phyloP scores from a whole-genome alignment of 2,329 filamentous ascomycete genomes.

The Dendryphion nanum region DNA sequence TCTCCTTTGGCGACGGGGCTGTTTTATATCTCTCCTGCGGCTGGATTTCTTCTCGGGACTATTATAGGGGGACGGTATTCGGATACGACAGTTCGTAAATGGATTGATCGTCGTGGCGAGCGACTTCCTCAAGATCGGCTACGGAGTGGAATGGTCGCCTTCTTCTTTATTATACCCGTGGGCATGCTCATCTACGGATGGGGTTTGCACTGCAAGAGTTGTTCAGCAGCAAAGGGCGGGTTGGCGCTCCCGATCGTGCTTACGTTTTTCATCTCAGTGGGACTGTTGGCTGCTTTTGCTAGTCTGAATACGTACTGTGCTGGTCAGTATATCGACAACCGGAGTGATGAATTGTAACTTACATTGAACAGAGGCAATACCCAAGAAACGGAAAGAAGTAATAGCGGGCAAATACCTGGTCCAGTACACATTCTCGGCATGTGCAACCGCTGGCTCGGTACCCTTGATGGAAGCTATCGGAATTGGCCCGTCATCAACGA shows the following conservation, averaged over 20 bases:
- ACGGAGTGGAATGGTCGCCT: slow-evolving; percentile 16
- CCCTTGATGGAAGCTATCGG: slow-evolving; percentile 30
- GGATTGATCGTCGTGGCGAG: slow-evolving; percentile 9
- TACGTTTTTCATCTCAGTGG: slow-evolving; percentile 34
- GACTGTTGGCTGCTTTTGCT: slow-evolving; percentile 40
- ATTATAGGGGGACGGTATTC: slow-evolving; percentile 18
- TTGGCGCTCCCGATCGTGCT: slow-evolving; percentile 12
- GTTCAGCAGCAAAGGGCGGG: not conserved
- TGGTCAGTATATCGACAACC: slow-evolving; percentile 32
- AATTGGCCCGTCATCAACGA: slow-evolving; percentile 16
- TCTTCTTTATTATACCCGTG: slow-evolving; percentile 34
- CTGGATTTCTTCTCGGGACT: slow-evolving; percentile 18
- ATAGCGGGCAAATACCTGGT: slow-evolving; percentile 34
- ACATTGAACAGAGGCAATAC: slow-evolving; percentile 23
- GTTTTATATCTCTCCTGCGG: slow-evolving; percentile 19
- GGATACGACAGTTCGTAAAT: slow-evolving; percentile 16
- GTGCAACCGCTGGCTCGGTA: slow-evolving; percentile 20
- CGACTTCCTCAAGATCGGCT: slow-evolving; percentile 23
- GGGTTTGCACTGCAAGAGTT: slow-evolving; percentile 31
- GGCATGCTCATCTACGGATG: slow-evolving; percentile 38
- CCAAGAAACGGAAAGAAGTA: slow-evolving; percentile 19
- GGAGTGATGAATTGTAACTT: not conserved
- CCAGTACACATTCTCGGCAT: slow-evolving; percentile 28
- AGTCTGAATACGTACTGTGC: slow-evolving; percentile 43
- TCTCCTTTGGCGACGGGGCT: slow-evolving; percentile 14